A percentile compares a stretch with the other conserved stretches of the same genome.
These are phyloP conservation scores for Jatropha multifida DNA, from an alignment of 441 rosid species.

Conservation along the genomic window DNA sequence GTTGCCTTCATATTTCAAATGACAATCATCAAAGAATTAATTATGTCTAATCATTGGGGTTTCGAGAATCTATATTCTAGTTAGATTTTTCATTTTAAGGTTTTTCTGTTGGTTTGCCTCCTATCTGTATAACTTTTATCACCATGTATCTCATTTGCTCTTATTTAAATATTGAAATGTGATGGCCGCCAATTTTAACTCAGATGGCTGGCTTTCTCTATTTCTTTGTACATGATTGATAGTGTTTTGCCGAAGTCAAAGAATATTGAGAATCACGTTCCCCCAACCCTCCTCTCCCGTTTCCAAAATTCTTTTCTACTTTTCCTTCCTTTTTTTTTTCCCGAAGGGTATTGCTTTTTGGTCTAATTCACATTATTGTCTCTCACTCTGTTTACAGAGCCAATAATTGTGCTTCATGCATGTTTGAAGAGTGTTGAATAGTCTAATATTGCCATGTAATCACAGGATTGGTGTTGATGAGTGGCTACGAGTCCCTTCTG, in stretches of 20 bases:
- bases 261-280: no score
- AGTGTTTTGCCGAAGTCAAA: no score
- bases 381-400: not conserved
- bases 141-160: not conserved
- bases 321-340: no score
- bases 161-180: no score
- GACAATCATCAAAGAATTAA: not conserved
- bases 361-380: not conserved
- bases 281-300: no score
- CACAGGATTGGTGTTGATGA: constrained; percentile 81
- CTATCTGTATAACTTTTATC: not conserved
- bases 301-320: no score
- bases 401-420: not conserved
- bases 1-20: not conserved
- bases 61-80: not conserved
- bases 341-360: not conserved
- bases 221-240: no score
- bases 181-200: no score
- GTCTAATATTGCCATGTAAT: constrained; percentile 6
- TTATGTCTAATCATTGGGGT: not conserved
- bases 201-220: no score
- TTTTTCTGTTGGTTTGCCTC: not conserved
- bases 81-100: not conserved
- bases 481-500: constrained; percentile 79
- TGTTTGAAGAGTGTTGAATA: not conserved